phyloP scores from a whole-genome alignment of 371 early-diverging fungal species.

The Mucor irregularis region DNA sequence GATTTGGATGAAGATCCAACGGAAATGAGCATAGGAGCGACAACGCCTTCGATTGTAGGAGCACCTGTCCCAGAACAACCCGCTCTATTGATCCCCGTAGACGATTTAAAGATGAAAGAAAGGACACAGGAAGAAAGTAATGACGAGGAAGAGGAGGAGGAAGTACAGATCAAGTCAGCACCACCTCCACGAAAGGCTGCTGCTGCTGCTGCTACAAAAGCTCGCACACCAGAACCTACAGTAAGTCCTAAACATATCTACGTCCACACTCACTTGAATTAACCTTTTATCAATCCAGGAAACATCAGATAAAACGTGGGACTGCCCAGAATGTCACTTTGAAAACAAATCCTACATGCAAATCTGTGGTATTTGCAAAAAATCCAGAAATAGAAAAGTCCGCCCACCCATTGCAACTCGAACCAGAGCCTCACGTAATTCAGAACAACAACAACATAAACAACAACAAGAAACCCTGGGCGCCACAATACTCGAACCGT shows the following conservation, averaged over 20 bases:
- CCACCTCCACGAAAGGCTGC: too few relatives aligned
- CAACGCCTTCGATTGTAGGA: neutral
- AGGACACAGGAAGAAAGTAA: neutral
- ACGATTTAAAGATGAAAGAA: neutral
- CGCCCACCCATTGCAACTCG: neutral
- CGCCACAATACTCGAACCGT: neutral
- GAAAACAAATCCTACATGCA: slow-evolving; percentile 2
- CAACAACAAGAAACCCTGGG: neutral
- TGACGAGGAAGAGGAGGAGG: neutral
- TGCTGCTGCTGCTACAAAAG: neutral
- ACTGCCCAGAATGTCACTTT: slow-evolving; percentile 16
- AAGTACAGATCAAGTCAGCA: too few relatives aligned
- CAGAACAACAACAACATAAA: too few relatives aligned
- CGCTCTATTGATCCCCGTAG: too few relatives aligned
- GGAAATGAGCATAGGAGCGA: neutral
- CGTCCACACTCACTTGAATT: neutral
- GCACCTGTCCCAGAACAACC: neutral
- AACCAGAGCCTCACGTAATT: neutral
- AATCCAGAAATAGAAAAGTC: neutral
- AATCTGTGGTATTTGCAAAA: slow-evolving; percentile 19
- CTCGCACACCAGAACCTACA: neutral
- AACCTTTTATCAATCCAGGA: neutral
- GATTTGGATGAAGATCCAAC: neutral
- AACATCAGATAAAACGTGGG: slow-evolving; percentile 8
- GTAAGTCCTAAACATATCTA: neutral